phyloP scores from a whole-genome alignment of 306 rosid species.

The Lablab purpureus region DNA sequence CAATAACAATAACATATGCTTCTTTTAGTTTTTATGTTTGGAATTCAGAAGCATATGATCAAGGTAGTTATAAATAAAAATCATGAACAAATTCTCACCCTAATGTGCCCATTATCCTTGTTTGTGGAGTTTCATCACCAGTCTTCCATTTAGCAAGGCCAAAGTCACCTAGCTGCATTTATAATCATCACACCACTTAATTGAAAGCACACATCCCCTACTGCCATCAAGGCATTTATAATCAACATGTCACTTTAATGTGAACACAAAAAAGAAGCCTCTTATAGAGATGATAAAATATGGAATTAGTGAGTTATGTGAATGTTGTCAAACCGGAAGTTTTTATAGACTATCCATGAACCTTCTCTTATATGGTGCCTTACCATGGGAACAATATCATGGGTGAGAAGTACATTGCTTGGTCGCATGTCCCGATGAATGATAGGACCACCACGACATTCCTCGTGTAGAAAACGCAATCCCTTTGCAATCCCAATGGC shows the following conservation, averaged over 20 bases:
- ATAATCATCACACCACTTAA: conserved; percentile 19
- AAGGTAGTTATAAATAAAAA: not conserved
- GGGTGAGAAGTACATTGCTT: conserved; percentile 89
- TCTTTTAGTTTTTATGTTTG: not conserved
- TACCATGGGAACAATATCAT: conserved; percentile 89
- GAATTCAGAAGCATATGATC: not conserved
- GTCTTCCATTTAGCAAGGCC: conserved; percentile 86
- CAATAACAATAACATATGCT: conserved; percentile 35
- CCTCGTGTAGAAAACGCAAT: conserved; percentile 87
- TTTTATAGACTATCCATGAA: not conserved
- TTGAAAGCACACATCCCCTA: conserved; percentile 19
- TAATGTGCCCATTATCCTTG: conserved; percentile 84
- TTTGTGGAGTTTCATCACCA: conserved; percentile 57
- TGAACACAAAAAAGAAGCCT: not conserved
- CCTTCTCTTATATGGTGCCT: not conserved
- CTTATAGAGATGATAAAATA: not conserved
- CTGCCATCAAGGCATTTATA: not conserved
- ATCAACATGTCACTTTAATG: too few species aligned
- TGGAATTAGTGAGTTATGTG: not conserved
- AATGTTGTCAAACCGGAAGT: not conserved
- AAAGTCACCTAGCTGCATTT: conserved; percentile 81
- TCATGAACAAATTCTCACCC: conserved; percentile 62
- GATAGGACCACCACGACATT: conserved; percentile 90
- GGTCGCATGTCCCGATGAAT: conserved; percentile 89
- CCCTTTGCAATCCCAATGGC: conserved; percentile 95